Conservation (phyloP, 495 filamentous ascomycete genomes). For the Chaetomium tenue region DNA sequence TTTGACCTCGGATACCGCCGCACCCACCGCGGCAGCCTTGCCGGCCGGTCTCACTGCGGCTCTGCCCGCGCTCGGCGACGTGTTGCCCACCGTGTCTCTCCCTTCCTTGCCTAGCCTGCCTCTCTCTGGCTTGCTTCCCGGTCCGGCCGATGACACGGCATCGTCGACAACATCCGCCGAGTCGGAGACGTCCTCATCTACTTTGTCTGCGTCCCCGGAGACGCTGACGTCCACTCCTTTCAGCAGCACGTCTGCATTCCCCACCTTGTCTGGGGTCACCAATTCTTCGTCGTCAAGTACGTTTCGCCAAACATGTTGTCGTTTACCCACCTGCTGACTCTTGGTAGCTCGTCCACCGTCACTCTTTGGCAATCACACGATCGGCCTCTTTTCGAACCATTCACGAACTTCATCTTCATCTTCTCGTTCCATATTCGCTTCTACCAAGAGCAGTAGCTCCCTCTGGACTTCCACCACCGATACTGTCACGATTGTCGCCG, state of each 20-base stretch:
- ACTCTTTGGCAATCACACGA: conserved; percentile 43
- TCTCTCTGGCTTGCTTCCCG: conserved; percentile 19
- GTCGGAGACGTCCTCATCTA: conserved; percentile 19
- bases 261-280: conserved; percentile 39
- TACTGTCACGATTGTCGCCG: conserved; percentile 14
- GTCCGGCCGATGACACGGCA: conserved; percentile 29
- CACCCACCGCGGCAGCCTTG: conserved; percentile 17
- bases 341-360: conserved; percentile 36
- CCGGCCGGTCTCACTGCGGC: conserved; percentile 30
- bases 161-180: conserved; percentile 28
- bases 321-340: conserved; percentile 5
- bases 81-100: conserved; percentile 33
- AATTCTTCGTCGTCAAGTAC: conserved; percentile 49
- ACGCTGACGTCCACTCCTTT: conserved; percentile 53
- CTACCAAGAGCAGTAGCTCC: conserved; percentile 24
- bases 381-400: conserved; percentile 32
- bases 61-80: conserved; percentile 22
- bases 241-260: conserved; percentile 43
- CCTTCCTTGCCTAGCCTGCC: conserved; percentile 6
- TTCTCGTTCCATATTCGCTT: conserved; percentile 29
- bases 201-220: conserved; percentile 27
- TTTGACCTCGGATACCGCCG: conserved; percentile 29
- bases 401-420: conserved; percentile 34
- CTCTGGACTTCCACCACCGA: conserved; percentile 24
- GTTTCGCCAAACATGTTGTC: not conserved